A percentile compares a stretch with the other conserved stretches of the same genome.
Evolutionary conservation across 352 stramenopile species (phyloP).

Genomic region (Phytophthora syringae): DNA sequence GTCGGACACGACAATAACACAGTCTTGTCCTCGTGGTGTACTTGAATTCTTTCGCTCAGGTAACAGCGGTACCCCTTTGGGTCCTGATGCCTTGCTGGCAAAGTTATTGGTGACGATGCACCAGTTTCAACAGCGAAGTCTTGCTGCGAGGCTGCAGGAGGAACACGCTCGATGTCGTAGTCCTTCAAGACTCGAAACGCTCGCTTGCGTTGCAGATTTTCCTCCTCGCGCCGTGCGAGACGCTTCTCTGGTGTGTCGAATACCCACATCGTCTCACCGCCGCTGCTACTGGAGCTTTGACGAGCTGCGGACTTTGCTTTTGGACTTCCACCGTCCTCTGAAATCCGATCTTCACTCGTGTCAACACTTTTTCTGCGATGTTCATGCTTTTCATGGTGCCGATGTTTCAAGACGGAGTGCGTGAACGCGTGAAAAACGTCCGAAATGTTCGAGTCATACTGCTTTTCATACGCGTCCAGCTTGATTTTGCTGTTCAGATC

Average conservation of each 20-base stretch:
- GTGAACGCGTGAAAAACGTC: slow-evolving; percentile 62
- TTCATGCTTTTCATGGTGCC: slow-evolving; percentile 21
- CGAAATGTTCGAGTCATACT: slow-evolving; percentile 72
- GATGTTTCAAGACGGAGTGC: slow-evolving; percentile 37
- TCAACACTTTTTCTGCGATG: too few species aligned
- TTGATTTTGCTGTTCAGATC: slow-evolving; percentile 57
- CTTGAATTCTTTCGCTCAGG: too few species aligned
- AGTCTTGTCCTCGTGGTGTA: too few species aligned
- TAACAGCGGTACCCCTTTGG: too few species aligned
- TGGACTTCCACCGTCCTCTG: background rate
- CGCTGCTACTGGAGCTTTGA: slow-evolving; percentile 32
- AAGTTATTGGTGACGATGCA: too few species aligned
- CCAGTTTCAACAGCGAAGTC: too few species aligned
- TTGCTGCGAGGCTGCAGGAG: too few species aligned
- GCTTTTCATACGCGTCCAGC: slow-evolving; percentile 61
- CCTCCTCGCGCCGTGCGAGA: slow-evolving; percentile 51
- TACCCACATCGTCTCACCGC: slow-evolving; percentile 56
- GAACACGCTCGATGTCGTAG: slow-evolving; percentile 57
- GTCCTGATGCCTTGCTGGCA: too few species aligned
- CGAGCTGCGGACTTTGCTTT: slow-evolving; percentile 15
- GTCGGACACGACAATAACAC: too few species aligned
- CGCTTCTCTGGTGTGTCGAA: slow-evolving; percentile 56
- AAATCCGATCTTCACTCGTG: too few species aligned
- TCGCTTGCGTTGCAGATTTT: slow-evolving; percentile 52
- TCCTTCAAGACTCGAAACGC: slow-evolving; percentile 59